Conservation (phyloP, 164 flowering plant genomes). For the Piper betle region DNA sequence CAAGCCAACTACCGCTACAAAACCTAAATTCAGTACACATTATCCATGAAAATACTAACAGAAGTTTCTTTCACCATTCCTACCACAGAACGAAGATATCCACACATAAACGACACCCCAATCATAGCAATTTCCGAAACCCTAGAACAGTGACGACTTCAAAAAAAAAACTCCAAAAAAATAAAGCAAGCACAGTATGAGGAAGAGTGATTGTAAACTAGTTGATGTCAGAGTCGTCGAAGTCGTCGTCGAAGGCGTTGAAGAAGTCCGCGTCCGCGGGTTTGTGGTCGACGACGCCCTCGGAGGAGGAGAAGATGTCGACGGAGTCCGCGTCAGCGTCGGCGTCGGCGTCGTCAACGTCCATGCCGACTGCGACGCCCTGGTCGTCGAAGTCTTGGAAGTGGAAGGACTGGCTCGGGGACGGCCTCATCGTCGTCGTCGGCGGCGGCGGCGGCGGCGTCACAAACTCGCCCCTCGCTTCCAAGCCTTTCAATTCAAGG, state of each 20-base stretch:
- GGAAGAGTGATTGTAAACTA: constrained; percentile 1
- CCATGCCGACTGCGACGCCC: constrained; percentile 43
- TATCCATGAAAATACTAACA: no score
- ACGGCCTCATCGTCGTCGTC: constrained; percentile 1
- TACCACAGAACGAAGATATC: no score
- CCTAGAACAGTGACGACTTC: no score
- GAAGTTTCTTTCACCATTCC: no score
- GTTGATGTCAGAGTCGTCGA: constrained; percentile 64
- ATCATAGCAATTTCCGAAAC: no score
- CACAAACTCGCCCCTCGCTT: neutral
- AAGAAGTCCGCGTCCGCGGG: constrained; percentile 70
- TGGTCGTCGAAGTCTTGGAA: constrained; percentile 8
- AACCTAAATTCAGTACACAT: no score
- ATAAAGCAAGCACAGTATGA: neutral
- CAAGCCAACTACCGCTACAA: no score
- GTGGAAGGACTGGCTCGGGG: neutral
- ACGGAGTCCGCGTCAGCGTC: constrained; percentile 42
- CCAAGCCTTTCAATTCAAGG: neutral
- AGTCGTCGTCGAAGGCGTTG: constrained; percentile 67
- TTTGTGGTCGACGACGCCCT: constrained; percentile 40
- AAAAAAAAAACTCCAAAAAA: no score
- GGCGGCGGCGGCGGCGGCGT: neutral
- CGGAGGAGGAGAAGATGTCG: constrained; percentile 36
- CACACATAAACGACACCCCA: no score
- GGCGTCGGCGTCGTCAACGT: constrained; percentile 51